phyloP scores from a whole-genome alignment of 352 stramenopile species.

The Phytophthora colocasiae region DNA sequence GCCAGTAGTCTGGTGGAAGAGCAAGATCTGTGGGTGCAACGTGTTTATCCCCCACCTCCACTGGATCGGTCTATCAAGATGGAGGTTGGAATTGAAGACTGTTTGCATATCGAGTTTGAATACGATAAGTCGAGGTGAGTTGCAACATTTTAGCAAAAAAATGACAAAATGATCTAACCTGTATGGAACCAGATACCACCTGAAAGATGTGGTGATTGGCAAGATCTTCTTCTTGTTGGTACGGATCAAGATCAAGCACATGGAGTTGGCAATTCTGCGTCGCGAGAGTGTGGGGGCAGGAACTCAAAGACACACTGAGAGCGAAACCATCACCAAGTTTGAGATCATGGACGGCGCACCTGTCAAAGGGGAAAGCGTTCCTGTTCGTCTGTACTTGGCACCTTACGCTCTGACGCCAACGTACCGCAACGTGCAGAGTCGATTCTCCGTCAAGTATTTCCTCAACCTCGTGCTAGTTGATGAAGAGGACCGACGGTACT shows the following conservation, averaged over 20 bases:
- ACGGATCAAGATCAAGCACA: constrained; percentile 99
- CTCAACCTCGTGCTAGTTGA: constrained; percentile 99
- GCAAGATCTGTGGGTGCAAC: constrained; percentile 95
- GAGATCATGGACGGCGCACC: constrained; percentile 99
- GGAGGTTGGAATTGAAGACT: constrained; percentile 99
- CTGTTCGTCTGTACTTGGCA: constrained; percentile 95
- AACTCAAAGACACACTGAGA: constrained; percentile 92
- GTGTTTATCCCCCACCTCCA: constrained; percentile 58
- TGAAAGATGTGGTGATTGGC: constrained; percentile 96
- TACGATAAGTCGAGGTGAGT: constrained; percentile 96
- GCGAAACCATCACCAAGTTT: constrained; percentile 97
- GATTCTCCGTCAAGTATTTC: constrained; percentile 97
- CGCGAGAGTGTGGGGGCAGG: constrained; percentile 91
- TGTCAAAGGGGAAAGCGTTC: constrained; percentile 96
- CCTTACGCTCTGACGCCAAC: constrained; percentile 92
- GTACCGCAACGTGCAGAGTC: constrained; percentile 90
- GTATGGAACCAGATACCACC: constrained; percentile 69
- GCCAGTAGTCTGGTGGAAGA: constrained; percentile 92
- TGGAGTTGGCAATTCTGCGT: constrained; percentile 98
- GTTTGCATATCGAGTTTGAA: constrained; percentile 99
- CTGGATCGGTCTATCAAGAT: constrained; percentile 97
- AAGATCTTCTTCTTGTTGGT: constrained; percentile 99
- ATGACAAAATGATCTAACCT: not conserved
- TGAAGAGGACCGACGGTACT: constrained; percentile 99
- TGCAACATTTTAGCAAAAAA: constrained; percentile 1